Conservation (phyloP, 768 basidiomycete genomes). For the Termitomyces sp. region DNA sequence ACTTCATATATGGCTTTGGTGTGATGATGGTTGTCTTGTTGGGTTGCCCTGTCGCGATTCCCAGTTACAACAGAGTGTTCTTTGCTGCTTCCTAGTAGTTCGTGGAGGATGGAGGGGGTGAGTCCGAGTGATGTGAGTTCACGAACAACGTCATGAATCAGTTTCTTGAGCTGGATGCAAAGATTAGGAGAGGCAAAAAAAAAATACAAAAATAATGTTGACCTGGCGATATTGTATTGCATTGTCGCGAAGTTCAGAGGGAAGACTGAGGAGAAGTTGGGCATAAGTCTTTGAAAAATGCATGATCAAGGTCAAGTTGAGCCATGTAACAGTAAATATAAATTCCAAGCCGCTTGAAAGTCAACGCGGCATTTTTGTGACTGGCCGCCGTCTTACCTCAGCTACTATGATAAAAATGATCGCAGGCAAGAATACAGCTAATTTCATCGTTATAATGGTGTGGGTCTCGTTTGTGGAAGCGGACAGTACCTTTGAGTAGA, state of each 20-base stretch:
- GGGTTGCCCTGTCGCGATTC: slow-evolving; percentile 20
- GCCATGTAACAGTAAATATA: background rate
- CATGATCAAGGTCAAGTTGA: slow-evolving; percentile 35
- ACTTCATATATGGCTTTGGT: slow-evolving; percentile 55
- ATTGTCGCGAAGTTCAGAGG: slow-evolving; percentile 71
- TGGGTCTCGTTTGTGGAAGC: too few species aligned
- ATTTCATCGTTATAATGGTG: background rate
- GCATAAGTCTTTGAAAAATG: slow-evolving; percentile 73
- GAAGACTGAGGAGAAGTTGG: slow-evolving; percentile 60
- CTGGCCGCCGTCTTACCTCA: slow-evolving; percentile 1
- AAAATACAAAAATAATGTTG: background rate
- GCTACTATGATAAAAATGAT: too few species aligned
- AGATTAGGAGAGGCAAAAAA: background rate
- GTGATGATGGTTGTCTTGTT: slow-evolving; percentile 4
- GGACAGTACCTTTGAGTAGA: background rate
- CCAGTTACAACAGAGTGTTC: slow-evolving; percentile 1
- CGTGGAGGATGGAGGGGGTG: slow-evolving; percentile 43
- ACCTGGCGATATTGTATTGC: slow-evolving; percentile 86
- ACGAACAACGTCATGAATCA: slow-evolving; percentile 77
- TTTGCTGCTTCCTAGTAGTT: slow-evolving; percentile 27
- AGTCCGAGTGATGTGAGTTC: slow-evolving; percentile 76
- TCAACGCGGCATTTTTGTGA: background rate
- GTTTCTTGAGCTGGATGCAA: slow-evolving; percentile 71
- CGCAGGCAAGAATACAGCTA: too few species aligned
- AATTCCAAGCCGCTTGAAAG: background rate